Evolutionary conservation across 257 asterid genomes (phyloP).

Genomic region (Marsdenia floribunda): DNA sequence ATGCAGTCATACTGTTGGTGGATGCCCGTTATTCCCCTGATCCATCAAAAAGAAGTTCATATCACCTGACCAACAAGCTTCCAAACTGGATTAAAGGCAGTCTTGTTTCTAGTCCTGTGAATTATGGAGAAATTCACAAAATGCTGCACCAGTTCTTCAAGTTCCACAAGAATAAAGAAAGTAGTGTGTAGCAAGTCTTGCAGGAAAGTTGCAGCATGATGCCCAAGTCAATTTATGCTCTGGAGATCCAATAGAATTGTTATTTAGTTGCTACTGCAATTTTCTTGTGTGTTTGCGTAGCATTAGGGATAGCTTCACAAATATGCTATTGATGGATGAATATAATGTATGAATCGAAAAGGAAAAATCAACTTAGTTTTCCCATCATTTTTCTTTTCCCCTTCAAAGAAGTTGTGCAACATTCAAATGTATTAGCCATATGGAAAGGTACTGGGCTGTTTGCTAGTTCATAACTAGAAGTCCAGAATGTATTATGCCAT

Average conservation of each 20-base stretch:
- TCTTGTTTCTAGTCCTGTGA: slow-evolving; percentile 45
- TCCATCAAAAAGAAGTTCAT: slow-evolving; percentile 40
- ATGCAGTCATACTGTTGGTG: slow-evolving; percentile 82
- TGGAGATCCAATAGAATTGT: background rate
- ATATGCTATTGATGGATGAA: background rate
- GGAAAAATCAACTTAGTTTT: background rate
- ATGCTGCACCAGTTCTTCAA: slow-evolving; percentile 80
- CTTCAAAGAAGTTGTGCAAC: background rate
- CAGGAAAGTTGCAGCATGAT: background rate
- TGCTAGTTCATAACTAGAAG: background rate
- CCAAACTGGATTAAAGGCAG: slow-evolving; percentile 79
- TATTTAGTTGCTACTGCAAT: background rate
- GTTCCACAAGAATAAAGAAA: slow-evolving; percentile 51
- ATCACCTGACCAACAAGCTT: slow-evolving; percentile 68
- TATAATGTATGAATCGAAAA: background rate
- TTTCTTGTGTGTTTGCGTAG: background rate
- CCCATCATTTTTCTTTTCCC: background rate
- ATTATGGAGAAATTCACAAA: slow-evolving; percentile 75
- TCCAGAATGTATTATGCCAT: background rate
- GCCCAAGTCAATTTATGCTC: too few relatives aligned
- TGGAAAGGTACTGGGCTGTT: background rate
- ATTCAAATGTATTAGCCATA: too few relatives aligned
- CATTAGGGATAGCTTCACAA: background rate
- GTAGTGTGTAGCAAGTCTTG: slow-evolving; percentile 15
- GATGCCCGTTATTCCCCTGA: slow-evolving; percentile 79